Evolutionary conservation across 179 eudicot species (phyloP), one percentile per base, ranked within the genome.

Genomic region (Beta lomatogona): DNA sequence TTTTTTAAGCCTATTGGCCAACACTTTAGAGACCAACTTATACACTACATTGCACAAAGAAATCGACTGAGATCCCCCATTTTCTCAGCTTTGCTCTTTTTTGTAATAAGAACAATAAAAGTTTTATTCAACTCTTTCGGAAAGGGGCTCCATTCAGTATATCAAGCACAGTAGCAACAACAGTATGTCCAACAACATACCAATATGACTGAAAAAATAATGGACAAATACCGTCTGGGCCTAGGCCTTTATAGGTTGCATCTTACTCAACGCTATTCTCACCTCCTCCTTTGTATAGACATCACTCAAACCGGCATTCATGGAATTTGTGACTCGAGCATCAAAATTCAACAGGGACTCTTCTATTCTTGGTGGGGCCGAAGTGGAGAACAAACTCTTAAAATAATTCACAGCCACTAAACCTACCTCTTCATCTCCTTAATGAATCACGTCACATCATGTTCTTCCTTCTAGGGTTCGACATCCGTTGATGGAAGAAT

Each of bases 1-100:
- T 3, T 4, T 3, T 14, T 73, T 73, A 0, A 73, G 1, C 1
- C 46, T 4, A 5, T 73, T 73, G 1, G 59, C 76, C 4, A 60
- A 9, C 0, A 76, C 54, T 22, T 61, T 76, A 0, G 69, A 45
- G 0, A 63, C 44, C 21, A 77, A n/a, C 14, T 60, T 77, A 11
- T 73, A 73, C 7, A 73, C 16, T 5, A 73, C 63, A 16, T 73
- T 73, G 15, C 77, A 73, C 5, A 77, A 19, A 48, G 28, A 13
- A 0, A 61, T 77, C 1, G 79, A 60, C 5, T 71, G 12, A n/a
- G 63, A 0, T 77, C 79, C 31, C 2, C 13, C 21, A 61, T n/a
- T 0, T 1, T 1, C 9, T 59, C 10, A 31, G 70, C n/a, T 1
- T 4, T 8, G 1, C 18, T 21, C 9, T 11, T 45, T 8, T 76